Percentiles rank a stretch among this genome's conserved stretches.
phyloP scores from a whole-genome alignment of 1,284 basidiomycete species.

The Cystobasidiaceae sp. region DNA sequence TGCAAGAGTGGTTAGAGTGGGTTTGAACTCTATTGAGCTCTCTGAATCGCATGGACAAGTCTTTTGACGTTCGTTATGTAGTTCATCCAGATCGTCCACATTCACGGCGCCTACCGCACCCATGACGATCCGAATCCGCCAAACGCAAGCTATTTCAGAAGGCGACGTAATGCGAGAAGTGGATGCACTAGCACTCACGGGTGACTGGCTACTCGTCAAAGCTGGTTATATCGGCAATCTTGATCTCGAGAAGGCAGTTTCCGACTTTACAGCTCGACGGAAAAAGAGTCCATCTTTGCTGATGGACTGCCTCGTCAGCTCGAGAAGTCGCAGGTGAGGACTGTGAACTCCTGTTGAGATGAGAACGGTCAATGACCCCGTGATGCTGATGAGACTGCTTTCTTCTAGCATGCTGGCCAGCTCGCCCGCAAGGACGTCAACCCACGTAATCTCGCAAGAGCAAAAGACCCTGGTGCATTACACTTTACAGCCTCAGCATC shows the following conservation, averaged over 20 bases:
- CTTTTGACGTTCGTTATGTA: not conserved
- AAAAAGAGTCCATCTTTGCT: conserved; percentile 34
- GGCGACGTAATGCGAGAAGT: conserved; percentile 96
- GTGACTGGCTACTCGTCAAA: conserved; percentile 88
- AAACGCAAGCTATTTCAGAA: conserved; percentile 67
- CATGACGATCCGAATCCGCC: conserved; percentile 34
- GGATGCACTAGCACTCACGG: conserved; percentile 70
- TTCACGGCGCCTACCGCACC: conserved; percentile 27
- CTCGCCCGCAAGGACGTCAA: conserved; percentile 33
- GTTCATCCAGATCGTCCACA: conserved; percentile 17
- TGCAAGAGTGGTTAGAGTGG: conserved; percentile 29
- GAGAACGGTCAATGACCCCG: too few species aligned
- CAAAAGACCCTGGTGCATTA: conserved; percentile 40
- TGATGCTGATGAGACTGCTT: too few species aligned
- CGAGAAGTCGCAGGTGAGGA: conserved; percentile 28
- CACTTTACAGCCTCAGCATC: conserved; percentile 53
- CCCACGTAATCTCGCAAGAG: conserved; percentile 40
- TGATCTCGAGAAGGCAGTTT: conserved; percentile 79
- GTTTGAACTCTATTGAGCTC: not conserved
- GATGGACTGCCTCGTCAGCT: conserved; percentile 41
- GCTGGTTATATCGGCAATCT: conserved; percentile 93
- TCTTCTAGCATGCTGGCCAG: not conserved
- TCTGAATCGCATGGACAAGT: conserved; percentile 25
- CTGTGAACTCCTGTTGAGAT: not conserved
- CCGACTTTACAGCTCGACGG: conserved; percentile 49